Base-by-base conservation (phyloP, 2,329 filamentous ascomycete species). In the Xylariaceae sp. region DNA sequence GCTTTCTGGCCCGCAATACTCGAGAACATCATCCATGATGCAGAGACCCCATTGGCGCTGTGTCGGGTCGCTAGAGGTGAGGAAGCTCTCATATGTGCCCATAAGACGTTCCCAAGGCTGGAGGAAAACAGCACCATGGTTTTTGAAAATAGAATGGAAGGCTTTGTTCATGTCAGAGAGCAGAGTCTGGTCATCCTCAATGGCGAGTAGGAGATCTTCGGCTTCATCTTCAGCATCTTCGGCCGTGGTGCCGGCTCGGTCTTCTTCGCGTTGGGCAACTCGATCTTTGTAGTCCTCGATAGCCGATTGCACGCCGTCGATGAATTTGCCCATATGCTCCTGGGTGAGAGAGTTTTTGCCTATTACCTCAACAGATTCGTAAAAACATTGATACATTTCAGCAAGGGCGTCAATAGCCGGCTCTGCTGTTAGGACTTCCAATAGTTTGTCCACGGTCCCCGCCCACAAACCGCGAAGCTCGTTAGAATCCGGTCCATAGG, bases 81-180 rank as follows among this genome's bases (percentile, higher is more conserved):
- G 86, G 72, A 97, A 97, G 26, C 81, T 81, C 64, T 92, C 86
- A 72, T 97, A 97, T 50, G 91, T 96, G 9, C 82, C 78, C 72
- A 96, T 85, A 20, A 99, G 81, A 47, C 85, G 84, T 70, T 96
- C 89, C 92, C 93, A 99, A 35, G 91, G 80, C 4, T 86, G 88
- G 48, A 99, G 81, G 80, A 99, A 99, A 9, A 82, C 78, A 8
- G 85, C 81, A 20, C 91, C 90, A 70, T 97, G 92, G 76, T 96
- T 92, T 80, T 97, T 97, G 82, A 99, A 99, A 62, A 99, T 91
- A 56, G 92, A 93, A 75, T 99, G 94, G 82, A 96, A 99, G 0
- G 94, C 93, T 80, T 99, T 99, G 84, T 99, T 99, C 94, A 99
- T 99, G 69, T 99, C 94, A 1, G 92, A 96, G 36, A 99, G 82